Evolutionary conservation across 1,284 basidiomycete genomes (phyloP), one percentile per base, ranked within the genome.

Genomic region (Papiliotrema terrestris): DNA sequence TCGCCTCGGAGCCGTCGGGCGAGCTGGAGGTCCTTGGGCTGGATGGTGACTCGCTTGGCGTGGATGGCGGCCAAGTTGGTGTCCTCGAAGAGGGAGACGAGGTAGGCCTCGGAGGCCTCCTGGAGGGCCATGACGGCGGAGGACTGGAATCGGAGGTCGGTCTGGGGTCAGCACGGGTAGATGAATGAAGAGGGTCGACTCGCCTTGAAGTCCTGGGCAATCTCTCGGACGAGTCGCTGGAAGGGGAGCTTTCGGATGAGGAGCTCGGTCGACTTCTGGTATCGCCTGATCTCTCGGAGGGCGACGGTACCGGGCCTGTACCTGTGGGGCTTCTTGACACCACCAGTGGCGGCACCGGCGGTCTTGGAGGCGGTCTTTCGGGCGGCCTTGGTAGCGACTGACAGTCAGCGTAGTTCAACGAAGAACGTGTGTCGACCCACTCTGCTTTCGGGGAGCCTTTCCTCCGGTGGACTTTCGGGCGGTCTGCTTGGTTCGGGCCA

Each of bases 161-260:
- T n/a, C 64, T 66, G 56, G 8, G 41, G n/a, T n/a, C n/a, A n/a
- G n/a, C n/a, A n/a, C 6, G 29, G 29, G 11, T 5, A 11, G 6
- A 11, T 6, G 4, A 49, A 29, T 65, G 51, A 69, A n/a, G n/a
- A n/a, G 82, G 83, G 76, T 84, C 67, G 68, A 76, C 84, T 61
- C 55, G 87, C 88, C 77, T 61, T 91, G 83, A 91, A 91, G 78
- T 91, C 88, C 80, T 92, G 88, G 56, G 90, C 89, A 62, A 93
- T 92, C 79, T 94, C 89, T 79, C 89, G 79, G 56, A 80, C 75
- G 54, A 81, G 78, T 62, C 81, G 79, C 76, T 82, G 80, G 81
- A 82, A 83, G 59, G 79, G 78, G 59, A 80, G 77, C 71, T 79
- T 80, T 65, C 79, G 74, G 72, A 80, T 80, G 54, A 80, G 69